These are phyloP conservation scores for Fusarium continuum DNA, from an alignment of 2,329 filamentous ascomycete genomes.

Conservation along the genomic window DNA sequence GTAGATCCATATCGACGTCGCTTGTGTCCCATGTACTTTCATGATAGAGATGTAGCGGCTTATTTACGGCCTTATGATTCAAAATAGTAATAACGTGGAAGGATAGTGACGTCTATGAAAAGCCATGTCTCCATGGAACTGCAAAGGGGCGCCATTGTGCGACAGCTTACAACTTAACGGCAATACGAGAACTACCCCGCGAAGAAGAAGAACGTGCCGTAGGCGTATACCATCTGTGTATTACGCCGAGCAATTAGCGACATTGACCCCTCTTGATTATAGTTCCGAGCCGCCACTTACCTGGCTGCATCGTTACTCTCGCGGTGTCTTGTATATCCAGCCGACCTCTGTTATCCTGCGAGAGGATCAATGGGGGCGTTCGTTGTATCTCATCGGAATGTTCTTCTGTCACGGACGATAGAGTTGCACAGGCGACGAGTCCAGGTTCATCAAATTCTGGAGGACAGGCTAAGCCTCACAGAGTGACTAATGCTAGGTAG, in stretches of 20 bases:
- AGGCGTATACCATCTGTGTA: neutral
- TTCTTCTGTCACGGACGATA: too few relatives aligned
- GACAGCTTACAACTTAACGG: too few relatives aligned
- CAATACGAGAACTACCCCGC: neutral
- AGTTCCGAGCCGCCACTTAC: neutral
- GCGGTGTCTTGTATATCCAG: neutral
- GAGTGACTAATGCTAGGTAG: too few relatives aligned
- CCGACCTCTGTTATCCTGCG: neutral
- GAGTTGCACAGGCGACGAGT: too few relatives aligned
- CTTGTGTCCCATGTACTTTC: neutral
- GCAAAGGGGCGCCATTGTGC: too few relatives aligned
- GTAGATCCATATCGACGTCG: neutral
- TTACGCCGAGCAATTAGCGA: neutral
- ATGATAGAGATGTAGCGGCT: neutral
- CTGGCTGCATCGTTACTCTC: neutral
- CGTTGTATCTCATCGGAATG: too few relatives aligned
- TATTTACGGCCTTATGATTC: neutral
- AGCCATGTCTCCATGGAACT: neutral
- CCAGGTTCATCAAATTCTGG: too few relatives aligned
- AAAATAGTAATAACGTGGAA: neutral
- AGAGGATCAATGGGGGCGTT: too few relatives aligned
- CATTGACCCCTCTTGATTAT: too few relatives aligned
- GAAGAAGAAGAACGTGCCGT: neutral
- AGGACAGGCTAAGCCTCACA: too few relatives aligned
- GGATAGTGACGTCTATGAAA: constrained; percentile 33